These are phyloP conservation scores for Aspergillus thermomutatus DNA, from an alignment of 2,329 filamentous ascomycete genomes.

Conservation along the genomic window DNA sequence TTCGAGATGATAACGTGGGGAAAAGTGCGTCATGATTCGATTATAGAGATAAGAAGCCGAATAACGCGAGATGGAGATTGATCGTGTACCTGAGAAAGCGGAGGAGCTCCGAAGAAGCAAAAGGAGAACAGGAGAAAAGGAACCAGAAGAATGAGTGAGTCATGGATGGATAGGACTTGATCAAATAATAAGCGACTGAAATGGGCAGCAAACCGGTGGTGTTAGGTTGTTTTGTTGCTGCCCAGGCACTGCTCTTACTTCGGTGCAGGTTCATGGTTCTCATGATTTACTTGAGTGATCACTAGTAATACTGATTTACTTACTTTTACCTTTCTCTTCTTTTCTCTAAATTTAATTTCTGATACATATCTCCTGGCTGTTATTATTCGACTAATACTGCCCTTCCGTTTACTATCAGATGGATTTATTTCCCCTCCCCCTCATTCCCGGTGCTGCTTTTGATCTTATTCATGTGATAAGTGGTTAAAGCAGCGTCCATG, in stretches of 20 bases:
- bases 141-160: neutral
- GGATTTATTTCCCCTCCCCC: constrained; percentile 17
- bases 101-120: constrained; percentile 1
- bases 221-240: constrained; percentile 5
- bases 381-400: constrained; percentile 7
- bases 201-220: constrained; percentile 14
- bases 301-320: neutral
- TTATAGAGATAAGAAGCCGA: constrained; percentile 11
- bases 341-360: neutral
- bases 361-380: constrained; percentile 4
- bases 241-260: neutral
- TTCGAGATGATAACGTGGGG: constrained; percentile 22
- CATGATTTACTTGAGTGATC: neutral
- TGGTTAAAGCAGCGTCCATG: constrained; percentile 9
- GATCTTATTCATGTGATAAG: neutral
- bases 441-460: constrained; percentile 19
- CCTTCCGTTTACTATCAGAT: too few species aligned
- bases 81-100: constrained; percentile 2
- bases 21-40: constrained; percentile 36
- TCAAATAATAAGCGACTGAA: constrained; percentile 1
- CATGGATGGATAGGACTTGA: neutral
- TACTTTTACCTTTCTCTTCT: neutral
- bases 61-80: constrained; percentile 1
- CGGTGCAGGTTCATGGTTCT: neutral
- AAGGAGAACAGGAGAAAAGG: neutral